phyloP scores from a whole-genome alignment of 2,329 filamentous ascomycete genomes.

The Xylariaceae sp. region DNA sequence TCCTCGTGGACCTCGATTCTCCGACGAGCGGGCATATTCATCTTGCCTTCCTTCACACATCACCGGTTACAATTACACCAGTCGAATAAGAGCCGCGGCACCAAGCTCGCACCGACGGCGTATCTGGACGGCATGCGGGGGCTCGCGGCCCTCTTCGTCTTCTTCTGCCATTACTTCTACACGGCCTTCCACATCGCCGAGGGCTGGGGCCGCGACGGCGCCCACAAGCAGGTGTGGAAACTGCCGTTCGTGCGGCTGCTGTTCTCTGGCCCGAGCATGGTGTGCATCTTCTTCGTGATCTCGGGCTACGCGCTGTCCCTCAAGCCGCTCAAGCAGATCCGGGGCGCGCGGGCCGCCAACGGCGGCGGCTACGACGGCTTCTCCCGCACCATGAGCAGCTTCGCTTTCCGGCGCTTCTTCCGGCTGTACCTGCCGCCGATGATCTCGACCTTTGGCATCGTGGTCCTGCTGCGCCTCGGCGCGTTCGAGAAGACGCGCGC shows the following conservation, averaged over 20 bases:
- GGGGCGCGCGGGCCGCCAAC: too few species aligned
- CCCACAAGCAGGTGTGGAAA: slow-evolving; percentile 44
- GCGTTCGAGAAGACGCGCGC: slow-evolving; percentile 44
- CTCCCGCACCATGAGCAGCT: slow-evolving; percentile 41
- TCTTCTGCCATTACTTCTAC: slow-evolving; percentile 54
- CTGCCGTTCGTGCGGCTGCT: slow-evolving; percentile 51
- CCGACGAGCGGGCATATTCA: slow-evolving; percentile 37
- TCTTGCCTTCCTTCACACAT: slow-evolving; percentile 39
- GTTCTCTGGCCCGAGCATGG: slow-evolving; percentile 52
- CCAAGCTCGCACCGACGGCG: slow-evolving; percentile 46
- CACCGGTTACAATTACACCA: slow-evolving; percentile 42
- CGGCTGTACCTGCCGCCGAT: slow-evolving; percentile 49
- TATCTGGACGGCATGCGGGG: slow-evolving; percentile 57
- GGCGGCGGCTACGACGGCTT: slow-evolving; percentile 31
- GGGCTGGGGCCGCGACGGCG: slow-evolving; percentile 41
- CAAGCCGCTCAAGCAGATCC: slow-evolving; percentile 44
- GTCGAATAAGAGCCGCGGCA: slow-evolving; percentile 30
- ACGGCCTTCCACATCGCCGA: slow-evolving; percentile 48
- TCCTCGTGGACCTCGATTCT: slow-evolving; percentile 34
- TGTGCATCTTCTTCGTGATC: slow-evolving; percentile 59
- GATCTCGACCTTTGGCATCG: slow-evolving; percentile 45
- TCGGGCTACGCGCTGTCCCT: slow-evolving; percentile 58
- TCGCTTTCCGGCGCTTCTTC: slow-evolving; percentile 47
- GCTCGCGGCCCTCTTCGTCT: slow-evolving; percentile 51
- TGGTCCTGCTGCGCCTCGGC: slow-evolving; percentile 40